Base-by-base conservation (phyloP, 1,139 yeast species). In the Williopsis jadinii region DNA sequence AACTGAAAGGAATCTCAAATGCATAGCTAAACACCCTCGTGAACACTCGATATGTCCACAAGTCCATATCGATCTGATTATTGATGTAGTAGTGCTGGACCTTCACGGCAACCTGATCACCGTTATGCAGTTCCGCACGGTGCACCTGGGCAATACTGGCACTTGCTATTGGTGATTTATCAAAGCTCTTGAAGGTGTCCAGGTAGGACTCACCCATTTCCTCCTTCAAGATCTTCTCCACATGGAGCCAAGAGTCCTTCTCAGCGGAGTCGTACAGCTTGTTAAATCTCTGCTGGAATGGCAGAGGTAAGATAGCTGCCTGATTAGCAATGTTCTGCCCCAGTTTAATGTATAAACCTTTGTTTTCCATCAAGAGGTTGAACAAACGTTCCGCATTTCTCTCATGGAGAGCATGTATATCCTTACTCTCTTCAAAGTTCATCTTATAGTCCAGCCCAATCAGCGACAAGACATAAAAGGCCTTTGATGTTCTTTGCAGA, bases 101-200 rank as follows among this genome's bases (percentile, higher is more conserved):
- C 59, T 92, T 92, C 12, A 92, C 92, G 9, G 95, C 98, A 15
- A 90, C 96, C 26, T 80, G 76, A 47, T 77, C 76, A 37, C 75
- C 78, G 32, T 57, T 60, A 6, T 63, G 67, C 28, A 95, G 70
- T 9, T 74, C 79, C 0, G 95, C 98, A 36, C 72, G 73, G 61
- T 92, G 98, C 2, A 92, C 98, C 61, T 92, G 98, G 2, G 98
- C 99, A 55, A 92, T 90, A 12, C 96, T 85, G 2, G 98, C 98
- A 11, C 98, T 97, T 0, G 98, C 98, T 43, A 92, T 76, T 2
- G 99, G 98, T 13, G 78, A 70, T 53, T 84, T 95, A 41, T 87
- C 87, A 62, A 94, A 90, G 4, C 75, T 66, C 3, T 82, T 67
- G 60, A 86, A 92, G 39, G 77, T 69, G 12, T 67, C 61, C 46